Evolutionary conservation across 768 basidiomycete species (phyloP), one percentile per base, ranked within the genome.

Genomic region (Amanita molliuscula): DNA sequence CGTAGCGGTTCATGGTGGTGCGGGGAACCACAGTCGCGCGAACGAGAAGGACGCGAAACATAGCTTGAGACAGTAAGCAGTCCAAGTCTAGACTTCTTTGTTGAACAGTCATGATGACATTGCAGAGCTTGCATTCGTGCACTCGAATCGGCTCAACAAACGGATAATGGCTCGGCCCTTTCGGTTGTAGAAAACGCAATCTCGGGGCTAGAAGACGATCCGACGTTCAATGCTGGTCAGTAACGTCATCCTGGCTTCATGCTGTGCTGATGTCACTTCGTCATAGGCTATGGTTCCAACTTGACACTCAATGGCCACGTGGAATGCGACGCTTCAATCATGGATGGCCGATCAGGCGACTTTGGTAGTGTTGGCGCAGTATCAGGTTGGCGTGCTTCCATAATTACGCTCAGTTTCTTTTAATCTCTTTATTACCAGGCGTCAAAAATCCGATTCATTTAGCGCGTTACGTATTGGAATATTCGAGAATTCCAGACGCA

Each of bases 301-400:
- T 67, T 91, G 41, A 88, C 85, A 0, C 54, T 82, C 3, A 70
- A 76, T n/a, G 87, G 89, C 11, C 68, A 67, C 2, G 87, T 89
- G 15, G 88, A 91, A 65, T 90, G 88, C 56, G 88, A 91, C 56
- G 88, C 88, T 6, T 74, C 84, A 10, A 68, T 90, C 50, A 86
- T 88, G 80, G 75, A 76, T 20, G 64, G 62, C 2, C 38, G 23
- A 13, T 60, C 56, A 31, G 55, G 59, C 33, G 61, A 59, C 38
- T 91, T 85, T 59, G 88, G 86, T 23, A 79, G 82, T 55, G 75
- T 82, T 15, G 89, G 84, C 38, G 88, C 88, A 3, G 71, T 85
- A 25, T 71, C 81, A 61, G 84, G 86, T 82, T 57, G 33, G 56
- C 33, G n/a, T 20, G 10, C 29, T 1, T 34, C 13, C 40, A 21